Base-by-base conservation (phyloP, 257 asterid species). In the Przewalskia tangutica region DNA sequence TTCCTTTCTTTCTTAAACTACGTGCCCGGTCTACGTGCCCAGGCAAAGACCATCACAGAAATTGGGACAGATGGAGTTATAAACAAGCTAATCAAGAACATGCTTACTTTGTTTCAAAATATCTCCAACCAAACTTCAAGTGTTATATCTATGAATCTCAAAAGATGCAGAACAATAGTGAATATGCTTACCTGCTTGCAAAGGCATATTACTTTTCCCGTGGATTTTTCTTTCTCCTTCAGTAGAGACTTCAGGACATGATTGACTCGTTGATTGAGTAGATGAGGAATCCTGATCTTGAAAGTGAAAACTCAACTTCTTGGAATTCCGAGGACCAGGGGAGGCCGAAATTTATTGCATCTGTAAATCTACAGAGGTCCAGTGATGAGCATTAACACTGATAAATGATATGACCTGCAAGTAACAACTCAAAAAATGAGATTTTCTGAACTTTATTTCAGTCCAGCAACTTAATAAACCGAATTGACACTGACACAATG, bases 271-370 rank as follows among this genome's bases (percentile, higher is more conserved):
- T 56, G 87, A 86, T 40, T 84, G 87, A 38, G 87, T 84, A 56
- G 89, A 84, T 10, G 81, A 71, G 27, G 87, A 81, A 17, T 84
- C 84, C 23, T 84, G 83, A 34, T 84, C 87, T 81, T 73, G 87
- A 81, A 63, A 17, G n/a, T 77, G 85, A 42, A 81, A 46, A 20
- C 59, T 59, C 77, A 83, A 59, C 18, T 81, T 66, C 79, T 83
- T 81, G 36, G 54, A 4, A 34, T 16, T 51, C 9, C 32, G 80
- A 48, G 42, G 80, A 38, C 70, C 77, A 46, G 67, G 34, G 20
- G 62, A 66, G 27, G 58, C 59, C 6, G 59, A 67, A 60, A 38
- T 53, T 20, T 82, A 84, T 18, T 81, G 82, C 83, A 44, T 14
- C 36, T 84, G 59, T 59, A 81, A 71, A 20, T 67, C 80, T 8